phyloP scores from a whole-genome alignment of 75 land plant species.

The Pseudotsuga menziesii region DNA sequence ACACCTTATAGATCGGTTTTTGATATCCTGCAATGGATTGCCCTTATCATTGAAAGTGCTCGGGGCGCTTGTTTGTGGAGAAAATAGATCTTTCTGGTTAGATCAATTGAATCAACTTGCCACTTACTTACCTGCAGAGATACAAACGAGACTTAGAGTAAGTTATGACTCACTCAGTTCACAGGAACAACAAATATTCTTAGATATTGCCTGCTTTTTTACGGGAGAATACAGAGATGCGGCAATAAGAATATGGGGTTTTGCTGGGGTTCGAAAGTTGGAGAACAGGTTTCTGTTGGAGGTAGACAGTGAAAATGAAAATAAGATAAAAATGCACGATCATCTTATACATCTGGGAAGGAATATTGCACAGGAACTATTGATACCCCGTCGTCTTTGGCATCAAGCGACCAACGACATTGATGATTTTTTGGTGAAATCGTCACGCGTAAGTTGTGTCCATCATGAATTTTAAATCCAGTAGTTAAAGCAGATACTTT shows the following conservation, averaged over 20 bases:
- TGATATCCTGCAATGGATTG: neutral
- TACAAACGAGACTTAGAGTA: neutral
- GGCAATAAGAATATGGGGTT: neutral
- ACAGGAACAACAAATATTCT: neutral
- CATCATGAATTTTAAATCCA: too few species aligned
- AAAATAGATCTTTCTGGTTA: neutral
- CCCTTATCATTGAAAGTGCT: neutral
- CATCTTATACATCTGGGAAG: neutral
- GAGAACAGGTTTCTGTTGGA: neutral
- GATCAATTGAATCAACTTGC: neutral
- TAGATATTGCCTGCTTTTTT: slow-evolving; percentile 8
- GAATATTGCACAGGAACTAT: neutral
- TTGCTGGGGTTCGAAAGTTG: neutral
- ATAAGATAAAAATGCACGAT: neutral
- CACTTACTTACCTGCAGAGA: too few species aligned
- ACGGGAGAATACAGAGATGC: neutral
- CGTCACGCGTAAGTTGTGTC: too few species aligned
- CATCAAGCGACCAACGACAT: neutral
- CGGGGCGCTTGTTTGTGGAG: neutral
- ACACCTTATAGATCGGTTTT: neutral
- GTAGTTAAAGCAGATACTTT: too few species aligned
- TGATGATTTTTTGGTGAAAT: too few species aligned
- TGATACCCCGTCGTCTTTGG: neutral
- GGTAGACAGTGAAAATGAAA: neutral
- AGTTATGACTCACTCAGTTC: neutral